Evolutionary conservation across 2,329 filamentous ascomycete species (phyloP), one percentile per base, ranked within the genome.

Genomic region (Drechslera avenae): DNA sequence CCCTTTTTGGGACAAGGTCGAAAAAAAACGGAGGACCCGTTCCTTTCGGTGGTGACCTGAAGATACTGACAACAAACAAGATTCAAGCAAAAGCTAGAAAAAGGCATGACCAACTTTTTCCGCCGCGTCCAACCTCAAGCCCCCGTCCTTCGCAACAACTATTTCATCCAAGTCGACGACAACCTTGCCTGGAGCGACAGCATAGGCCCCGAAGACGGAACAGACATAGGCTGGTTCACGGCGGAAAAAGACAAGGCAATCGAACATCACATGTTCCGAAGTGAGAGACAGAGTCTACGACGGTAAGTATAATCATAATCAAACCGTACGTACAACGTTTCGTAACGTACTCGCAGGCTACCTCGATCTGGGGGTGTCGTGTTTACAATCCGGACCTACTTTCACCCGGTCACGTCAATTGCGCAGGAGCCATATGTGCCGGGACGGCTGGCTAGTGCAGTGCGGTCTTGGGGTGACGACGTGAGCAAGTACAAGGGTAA

Each of bases 101-200:
- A 84, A 52, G 87, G 88, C 10, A 93, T 92, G 89, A 81, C 82
- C 76, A 90, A 88, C 68, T 91, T 95, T 76, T 94, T 95, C 76
- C 79, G 83, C 0, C 78, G 90, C 0, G 72, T 52, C 2, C 80
- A 82, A 64, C 87, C 87, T 1, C 85, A 90, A 34, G 83, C 84
- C 36, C 81, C 85, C 0, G 82, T 88, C 18, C 62, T 85, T 16
- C 79, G 90, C 51, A 90, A 92, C 69, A 93, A 94, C 69, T 95
- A 94, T 74, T 95, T 95, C 76, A 82, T 95, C 56, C 90, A 95
- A 74, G 89, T 94, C 1, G 90, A 95, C 66, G 89, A 91, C 49
- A 74, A 81, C 4, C 77, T 96, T 1, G 78, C 87, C 0, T 95
- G 90, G 90, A 89, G 86, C 52, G 76, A 79, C 64, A 89, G 85